Base-by-base conservation (phyloP, 352 stramenopile genomes). In the Phytophthora europaea region DNA sequence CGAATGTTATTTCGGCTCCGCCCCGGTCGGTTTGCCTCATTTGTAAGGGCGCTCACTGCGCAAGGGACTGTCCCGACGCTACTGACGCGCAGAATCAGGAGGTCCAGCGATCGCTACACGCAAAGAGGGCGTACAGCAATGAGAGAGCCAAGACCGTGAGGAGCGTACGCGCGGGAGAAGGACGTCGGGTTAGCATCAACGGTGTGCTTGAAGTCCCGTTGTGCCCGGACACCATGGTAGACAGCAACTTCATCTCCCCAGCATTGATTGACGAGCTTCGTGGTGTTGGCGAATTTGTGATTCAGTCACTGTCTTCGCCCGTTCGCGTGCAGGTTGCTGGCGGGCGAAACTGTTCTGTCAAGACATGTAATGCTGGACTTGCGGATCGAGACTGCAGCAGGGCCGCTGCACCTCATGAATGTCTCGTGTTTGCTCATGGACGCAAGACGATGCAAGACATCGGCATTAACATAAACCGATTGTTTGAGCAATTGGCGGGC, bases 361-460 rank as follows among this genome's bases (percentile, higher is more conserved):
- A 1, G 6, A 65, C 15, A 2, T 43, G 36, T 4, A 43, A 43
- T 8, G 13, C 36, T 43, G 36, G 36, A 16, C 36, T 43, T 43
- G 6, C 36, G 15, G 36, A 43, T 43, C 36, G 36, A 16, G 8
- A 58, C 60, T 9, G 31, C 60, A 45, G 48, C 33, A 28, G 48
- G 33, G 3, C 60, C 34, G 34, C n/a, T 67, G 47, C 20, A 67
- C 6, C 50, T 61, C n/a, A 6, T 22, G 16, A 54, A 26, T 12
- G 23, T 51, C 1, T 20, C 52, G 4, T 68, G 61, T 15, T n/a
- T 62, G 8, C 16, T 61, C 20, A 31, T 55, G 51, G 50, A 67
- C 61, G 34, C 50, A 4, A 61, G 16, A 61, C 51, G 7, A 67
- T 67, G 61, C 51, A 61, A 36, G 50, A 54, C 34, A 67, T 67